Evolutionary conservation across 1,284 basidiomycete species (phyloP).

Genomic region (Boletus mariae): DNA sequence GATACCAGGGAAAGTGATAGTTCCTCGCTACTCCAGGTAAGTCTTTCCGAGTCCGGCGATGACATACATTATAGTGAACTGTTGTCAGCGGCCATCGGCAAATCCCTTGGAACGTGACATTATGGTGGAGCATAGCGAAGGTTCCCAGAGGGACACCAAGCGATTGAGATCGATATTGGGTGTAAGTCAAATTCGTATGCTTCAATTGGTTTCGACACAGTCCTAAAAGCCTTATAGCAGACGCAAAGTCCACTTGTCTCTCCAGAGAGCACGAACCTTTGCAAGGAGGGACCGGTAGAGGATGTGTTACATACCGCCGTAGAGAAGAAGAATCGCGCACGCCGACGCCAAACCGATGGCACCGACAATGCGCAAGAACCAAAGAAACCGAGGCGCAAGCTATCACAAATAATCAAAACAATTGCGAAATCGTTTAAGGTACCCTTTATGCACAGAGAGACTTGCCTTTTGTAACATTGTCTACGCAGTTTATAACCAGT

Average conservation of each 20-base stretch:
- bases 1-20: conserved; percentile 20
- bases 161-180: conserved; percentile 17
- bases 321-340: conserved; percentile 5
- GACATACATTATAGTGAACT: conserved; percentile 5
- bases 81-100: conserved; percentile 11
- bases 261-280: conserved; percentile 5
- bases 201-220: background rate
- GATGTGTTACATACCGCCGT: conserved; percentile 7
- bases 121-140: conserved; percentile 1
- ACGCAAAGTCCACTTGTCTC: conserved; percentile 3
- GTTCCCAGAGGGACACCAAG: conserved; percentile 3
- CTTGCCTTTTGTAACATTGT: conserved; percentile 23
- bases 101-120: conserved; percentile 1
- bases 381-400: conserved; percentile 12
- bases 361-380: conserved; percentile 9
- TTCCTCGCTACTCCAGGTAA: conserved; percentile 27
- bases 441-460: conserved; percentile 4
- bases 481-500: conserved; percentile 19
- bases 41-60: conserved; percentile 5
- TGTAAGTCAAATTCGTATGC: conserved; percentile 11
- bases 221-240: conserved; percentile 17
- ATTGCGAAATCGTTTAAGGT: conserved; percentile 27
- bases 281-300: conserved; percentile 2
- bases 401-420: conserved; percentile 22
- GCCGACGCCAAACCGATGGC: conserved; percentile 1